Evolutionary conservation across 2,329 filamentous ascomycete species (phyloP), one percentile per base, ranked within the genome.

Genomic region (Rhinocladiella mackenziei): DNA sequence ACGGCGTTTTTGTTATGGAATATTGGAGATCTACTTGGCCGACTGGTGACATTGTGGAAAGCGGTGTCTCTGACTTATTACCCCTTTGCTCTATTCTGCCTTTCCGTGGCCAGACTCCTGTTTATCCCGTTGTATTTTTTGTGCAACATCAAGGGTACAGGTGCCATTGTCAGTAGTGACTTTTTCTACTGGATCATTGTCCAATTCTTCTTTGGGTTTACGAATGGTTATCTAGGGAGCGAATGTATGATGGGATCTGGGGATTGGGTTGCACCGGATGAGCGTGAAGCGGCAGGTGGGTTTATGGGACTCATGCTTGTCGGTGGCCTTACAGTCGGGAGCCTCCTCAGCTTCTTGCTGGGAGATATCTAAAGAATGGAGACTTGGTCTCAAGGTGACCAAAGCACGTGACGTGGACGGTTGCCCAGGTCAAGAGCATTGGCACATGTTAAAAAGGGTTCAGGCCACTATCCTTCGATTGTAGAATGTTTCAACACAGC

Each of bases 261-360:
- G 0, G 80, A 86, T 55, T 91, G 82, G 78, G 89, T 97, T 1
- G 82, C 83, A 3, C 78, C 83, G 1, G 80, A 83, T 7, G 91
- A 98, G 70, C 75, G 85, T 23, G 89, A 95, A 68, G 89, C 88
- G 4, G 83, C 89, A 0, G 92, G 91, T 34, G 88, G 85, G 1
- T 97, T 97, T 63, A 97, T 98, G 92, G 84, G 86, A 3, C 65
- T 96, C 52, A 88, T 84, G 63, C 77, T 97, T n/a, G 86, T 96
- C 13, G 80, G 78, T 4, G 92, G 92, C 0, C 67, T 97, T 65
- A 79, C 88, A 2, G 74, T 75, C 17, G 92, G 92, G n/a, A 97
- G 91, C 67, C 65, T 97, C 58, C 65, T 94, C 62, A 97, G 89
- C 63, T 98, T 97, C 65, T 74, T 81, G 7, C 79, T 80, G 51